Evolutionary conservation across 2,329 filamentous ascomycete genomes (phyloP), one percentile per base, ranked within the genome.

Genomic region (Hypoxylon sp.): DNA sequence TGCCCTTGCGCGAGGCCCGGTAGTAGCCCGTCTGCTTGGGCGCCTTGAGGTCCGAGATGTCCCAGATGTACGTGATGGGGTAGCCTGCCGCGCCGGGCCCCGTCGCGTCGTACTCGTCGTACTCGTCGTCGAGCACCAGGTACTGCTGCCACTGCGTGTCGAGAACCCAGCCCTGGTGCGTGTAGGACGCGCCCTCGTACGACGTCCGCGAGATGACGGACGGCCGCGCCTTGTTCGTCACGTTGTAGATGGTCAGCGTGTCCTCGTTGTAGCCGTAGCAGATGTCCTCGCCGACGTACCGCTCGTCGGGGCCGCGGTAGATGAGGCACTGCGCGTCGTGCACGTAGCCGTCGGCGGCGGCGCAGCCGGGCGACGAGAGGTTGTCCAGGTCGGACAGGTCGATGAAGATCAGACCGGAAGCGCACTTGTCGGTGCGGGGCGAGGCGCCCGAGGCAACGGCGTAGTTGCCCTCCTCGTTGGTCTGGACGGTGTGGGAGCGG

Each of bases 321-420:
- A 82, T 79, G 39, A 88, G 75, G 72, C 85, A 88, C 74, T 88
- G 85, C 1, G 85, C 85, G 68, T 88, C 85, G 72, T 88, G 85
- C 13, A 87, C 85, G 71, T 88, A 88, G 37, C 85, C 85, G 71
- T 87, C 85, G 17, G 79, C 70, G 19, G 80, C 78, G 6, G 82
- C 82, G 69, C 85, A 88, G 44, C 85, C 86, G 6, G 84, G 81
- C 20, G 78, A 81, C 13, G 77, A 81, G 4, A 85, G 83, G 60
- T 85, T 86, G 6, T 80, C 74, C 11, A 84, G 79, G 65, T 87
- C 80, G 3, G 78, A 79, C 28, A 88, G 78, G 72, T 88, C 83
- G 67, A 88, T 84, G 78, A 87, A 86, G 75, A 86, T 86, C 52
- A 88, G 78, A 8, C 86, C 86, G 7, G 81, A 81, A 20, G 75